These are phyloP conservation scores for Puya raimondii DNA, from an alignment of 176 grass and related monocot species.

Conservation along the genomic window DNA sequence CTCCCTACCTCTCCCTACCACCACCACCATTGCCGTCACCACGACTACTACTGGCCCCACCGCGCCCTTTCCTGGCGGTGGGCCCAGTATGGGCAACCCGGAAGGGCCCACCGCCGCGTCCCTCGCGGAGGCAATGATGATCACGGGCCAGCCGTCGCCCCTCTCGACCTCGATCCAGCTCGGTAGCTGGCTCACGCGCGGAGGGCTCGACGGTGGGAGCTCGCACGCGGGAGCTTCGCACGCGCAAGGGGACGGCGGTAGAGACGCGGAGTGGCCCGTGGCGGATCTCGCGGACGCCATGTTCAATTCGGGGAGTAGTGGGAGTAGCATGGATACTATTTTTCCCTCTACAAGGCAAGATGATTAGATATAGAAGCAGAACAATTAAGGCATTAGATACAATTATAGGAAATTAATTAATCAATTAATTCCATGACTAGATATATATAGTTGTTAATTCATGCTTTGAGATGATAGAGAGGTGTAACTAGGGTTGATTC, in stretches of 20 bases:
- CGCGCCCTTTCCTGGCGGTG: not conserved
- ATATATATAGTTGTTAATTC: too few species aligned
- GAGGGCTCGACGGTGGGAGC: slow-evolving; percentile 2
- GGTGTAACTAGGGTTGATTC: too few species aligned
- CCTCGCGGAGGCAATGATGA: not conserved
- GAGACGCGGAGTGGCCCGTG: slow-evolving; percentile 28
- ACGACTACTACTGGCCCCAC: slow-evolving; percentile 1
- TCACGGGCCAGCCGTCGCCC: not conserved
- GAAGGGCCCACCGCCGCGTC: not conserved
- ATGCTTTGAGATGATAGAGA: too few species aligned
- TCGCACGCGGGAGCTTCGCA: not conserved
- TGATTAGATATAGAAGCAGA: not conserved
- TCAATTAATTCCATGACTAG: too few species aligned
- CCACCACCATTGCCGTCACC: not conserved
- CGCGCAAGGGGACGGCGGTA: not conserved
- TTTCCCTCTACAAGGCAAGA: slow-evolving; percentile 30
- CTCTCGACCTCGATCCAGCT: slow-evolving; percentile 54
- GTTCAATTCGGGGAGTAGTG: slow-evolving; percentile 56
- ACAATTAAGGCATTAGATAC: not conserved
- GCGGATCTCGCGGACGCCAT: slow-evolving; percentile 58
- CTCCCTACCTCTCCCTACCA: not conserved
- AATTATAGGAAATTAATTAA: too few species aligned
- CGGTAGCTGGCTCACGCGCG: slow-evolving; percentile 29
- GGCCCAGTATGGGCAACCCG: not conserved
- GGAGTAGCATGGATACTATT: slow-evolving; percentile 65